A percentile compares a stretch with the other conserved stretches of the same genome.
Evolutionary conservation across 1,139 yeast genomes (phyloP).

Genomic region (Yueomyces sp.): DNA sequence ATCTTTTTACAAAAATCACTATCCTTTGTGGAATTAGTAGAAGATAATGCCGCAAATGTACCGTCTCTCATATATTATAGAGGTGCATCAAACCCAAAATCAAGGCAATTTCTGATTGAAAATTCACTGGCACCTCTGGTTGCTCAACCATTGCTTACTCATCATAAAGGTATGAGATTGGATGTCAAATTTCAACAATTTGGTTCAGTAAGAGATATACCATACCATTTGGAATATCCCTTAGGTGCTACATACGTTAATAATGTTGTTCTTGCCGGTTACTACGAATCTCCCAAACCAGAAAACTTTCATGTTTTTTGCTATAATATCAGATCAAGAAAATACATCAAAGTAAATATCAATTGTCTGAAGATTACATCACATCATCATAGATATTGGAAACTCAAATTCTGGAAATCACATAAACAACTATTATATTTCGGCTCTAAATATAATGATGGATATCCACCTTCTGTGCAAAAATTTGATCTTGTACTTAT

Average conservation of each 20-base stretch:
- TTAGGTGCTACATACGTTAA: slow-evolving; percentile 56
- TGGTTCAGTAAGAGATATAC: slow-evolving; percentile 9
- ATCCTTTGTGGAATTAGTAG: slow-evolving; percentile 19
- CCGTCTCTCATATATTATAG: slow-evolving; percentile 20
- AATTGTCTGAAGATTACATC: slow-evolving; percentile 31
- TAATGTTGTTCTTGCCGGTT: slow-evolving; percentile 50
- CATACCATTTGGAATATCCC: slow-evolving; percentile 37
- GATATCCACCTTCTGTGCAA: slow-evolving; percentile 41
- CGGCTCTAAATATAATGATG: slow-evolving; percentile 37
- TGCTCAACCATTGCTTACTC: slow-evolving; percentile 21
- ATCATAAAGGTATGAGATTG: slow-evolving; percentile 23
- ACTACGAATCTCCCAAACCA: slow-evolving; percentile 27
- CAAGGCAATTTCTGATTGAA: background rate
- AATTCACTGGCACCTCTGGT: slow-evolving; percentile 18
- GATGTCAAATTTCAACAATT: slow-evolving; percentile 9
- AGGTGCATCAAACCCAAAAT: slow-evolving; percentile 3
- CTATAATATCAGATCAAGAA: slow-evolving; percentile 51
- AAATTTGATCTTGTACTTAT: slow-evolving; percentile 45
- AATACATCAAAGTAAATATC: slow-evolving; percentile 53
- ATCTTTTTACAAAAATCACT: slow-evolving; percentile 11
- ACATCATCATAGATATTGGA: slow-evolving; percentile 50
- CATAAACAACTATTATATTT: slow-evolving; percentile 54
- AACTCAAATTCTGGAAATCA: slow-evolving; percentile 60
- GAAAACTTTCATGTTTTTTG: slow-evolving; percentile 42
- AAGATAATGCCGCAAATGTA: slow-evolving; percentile 19